Evolutionary conservation across 2,329 filamentous ascomycete genomes (phyloP).

Genomic region (Alternaria sp.): DNA sequence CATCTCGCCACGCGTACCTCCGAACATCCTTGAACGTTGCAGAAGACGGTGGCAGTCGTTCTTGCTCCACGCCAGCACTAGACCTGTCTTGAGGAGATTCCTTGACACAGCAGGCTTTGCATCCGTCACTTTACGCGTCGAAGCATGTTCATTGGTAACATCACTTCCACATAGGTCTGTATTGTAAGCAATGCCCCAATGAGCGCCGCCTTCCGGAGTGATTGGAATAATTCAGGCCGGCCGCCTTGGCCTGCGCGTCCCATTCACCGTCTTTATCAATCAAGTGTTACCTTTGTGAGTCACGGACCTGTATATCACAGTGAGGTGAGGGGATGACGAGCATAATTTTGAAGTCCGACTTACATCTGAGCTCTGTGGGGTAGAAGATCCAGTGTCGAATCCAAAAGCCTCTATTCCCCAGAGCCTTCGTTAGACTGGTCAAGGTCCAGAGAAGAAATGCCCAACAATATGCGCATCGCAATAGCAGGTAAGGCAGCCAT

Average conservation of each 20-base stretch:
- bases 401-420: conserved; percentile 1
- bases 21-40: conserved; percentile 28
- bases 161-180: conserved; percentile 15
- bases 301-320: conserved; percentile 34
- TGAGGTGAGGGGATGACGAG: conserved; percentile 21
- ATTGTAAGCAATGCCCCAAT: conserved; percentile 13
- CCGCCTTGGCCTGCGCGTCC: conserved; percentile 21
- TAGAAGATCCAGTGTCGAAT: conserved; percentile 11
- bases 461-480: conserved; percentile 65
- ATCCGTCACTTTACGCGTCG: conserved; percentile 20
- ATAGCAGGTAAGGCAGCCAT: conserved; percentile 55
- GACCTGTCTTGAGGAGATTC: conserved; percentile 11
- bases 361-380: conserved; percentile 9
- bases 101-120: conserved; percentile 16
- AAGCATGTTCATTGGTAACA: conserved; percentile 31
- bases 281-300: conserved; percentile 37
- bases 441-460: conserved; percentile 26
- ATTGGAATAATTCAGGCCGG: conserved; percentile 14
- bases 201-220: not conserved
- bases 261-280: conserved; percentile 36
- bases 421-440: conserved; percentile 3
- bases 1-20: conserved; percentile 16
- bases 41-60: conserved; percentile 37
- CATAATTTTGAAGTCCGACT: conserved; percentile 13
- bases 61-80: conserved; percentile 21